Evolutionary conservation across 129 eudicot genomes (phyloP), one percentile per base, ranked within the genome.

Genomic region (Ambrosia artemisiifolia): DNA sequence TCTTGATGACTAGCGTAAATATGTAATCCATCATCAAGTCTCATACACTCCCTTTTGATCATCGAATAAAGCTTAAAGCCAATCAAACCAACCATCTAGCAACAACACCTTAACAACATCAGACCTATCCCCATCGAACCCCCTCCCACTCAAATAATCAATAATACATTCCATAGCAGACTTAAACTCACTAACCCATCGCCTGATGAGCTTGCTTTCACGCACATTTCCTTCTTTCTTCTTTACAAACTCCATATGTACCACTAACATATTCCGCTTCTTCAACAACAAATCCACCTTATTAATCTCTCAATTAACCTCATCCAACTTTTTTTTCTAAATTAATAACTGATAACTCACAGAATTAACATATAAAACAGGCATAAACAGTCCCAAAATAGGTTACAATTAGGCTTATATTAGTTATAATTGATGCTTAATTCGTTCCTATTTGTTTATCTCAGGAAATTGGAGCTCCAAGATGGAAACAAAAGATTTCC

Each of bases 21-120:
- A 7, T 96, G 98, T 80, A 90, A 82, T 3, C 91, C 91, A 65
- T 80, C 92, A 63, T 85, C 87, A 38, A 93, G 84, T 71, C 98
- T 67, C 49, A 85, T 36, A 42, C 90, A 87, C 82, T 93, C 98
- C 85, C 98, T 86, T 75, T 18, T 82, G 65, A 90, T 79, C 70
- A 89, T 24, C 48, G 66, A 67, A 73, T 82, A 75, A 51, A 93
- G 65, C 69, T 75, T 83, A n/a, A 13, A 12, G 57, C 98, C 96
- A 93, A 73, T 83, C 77, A 50, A 89, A 65, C 7, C 63, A 73
- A 6, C 80, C 87, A 17, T 72, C 71, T 44, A 82, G 65, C 34
- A 34, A 24, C 16, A 89, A 75, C 50, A 90, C 82, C n/a, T n/a
- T n/a, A n/a, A n/a, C n/a, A n/a, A n/a, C n/a, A n/a, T n/a, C n/a